phyloP scores from a whole-genome alignment of 805 yeast genomes.

The Ogataea allantospora region DNA sequence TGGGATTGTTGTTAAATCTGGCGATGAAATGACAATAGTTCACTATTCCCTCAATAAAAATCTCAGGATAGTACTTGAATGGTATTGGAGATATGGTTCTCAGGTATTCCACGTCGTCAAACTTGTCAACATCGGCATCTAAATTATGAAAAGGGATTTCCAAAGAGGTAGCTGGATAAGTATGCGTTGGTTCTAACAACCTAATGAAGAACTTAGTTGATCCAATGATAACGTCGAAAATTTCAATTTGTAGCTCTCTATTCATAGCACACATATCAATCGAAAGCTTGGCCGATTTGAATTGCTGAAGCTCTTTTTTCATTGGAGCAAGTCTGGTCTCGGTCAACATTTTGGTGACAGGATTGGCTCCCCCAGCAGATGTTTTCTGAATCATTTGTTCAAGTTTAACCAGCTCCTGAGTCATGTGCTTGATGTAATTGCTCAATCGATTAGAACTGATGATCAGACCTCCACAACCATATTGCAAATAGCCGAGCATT shows the following conservation, averaged over 20 bases:
- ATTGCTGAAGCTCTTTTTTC: constrained; percentile 35
- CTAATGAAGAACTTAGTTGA: constrained; percentile 68
- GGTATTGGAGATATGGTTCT: constrained; percentile 67
- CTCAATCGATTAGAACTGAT: constrained; percentile 55
- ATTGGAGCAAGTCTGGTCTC: constrained; percentile 30
- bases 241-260: constrained; percentile 56
- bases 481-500: constrained; percentile 75
- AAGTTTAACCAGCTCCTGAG: constrained; percentile 54
- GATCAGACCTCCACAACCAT: constrained; percentile 82
- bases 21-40: constrained; percentile 65
- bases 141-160: constrained; percentile 57
- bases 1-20: constrained; percentile 53
- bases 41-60: constrained; percentile 75
- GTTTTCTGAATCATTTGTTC: constrained; percentile 36
- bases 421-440: constrained; percentile 46
- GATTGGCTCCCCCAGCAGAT: constrained; percentile 21
- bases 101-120: constrained; percentile 72
- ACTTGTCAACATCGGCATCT: constrained; percentile 62
- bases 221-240: constrained; percentile 78
- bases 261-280: constrained; percentile 62
- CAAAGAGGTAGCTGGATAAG: constrained; percentile 53
- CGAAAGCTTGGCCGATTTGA: constrained; percentile 51
- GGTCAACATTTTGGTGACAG: constrained; percentile 29
- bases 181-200: constrained; percentile 69
- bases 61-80: constrained; percentile 85